phyloP scores from a whole-genome alignment of 2,329 filamentous ascomycete genomes.

The Diplodia mutila region DNA sequence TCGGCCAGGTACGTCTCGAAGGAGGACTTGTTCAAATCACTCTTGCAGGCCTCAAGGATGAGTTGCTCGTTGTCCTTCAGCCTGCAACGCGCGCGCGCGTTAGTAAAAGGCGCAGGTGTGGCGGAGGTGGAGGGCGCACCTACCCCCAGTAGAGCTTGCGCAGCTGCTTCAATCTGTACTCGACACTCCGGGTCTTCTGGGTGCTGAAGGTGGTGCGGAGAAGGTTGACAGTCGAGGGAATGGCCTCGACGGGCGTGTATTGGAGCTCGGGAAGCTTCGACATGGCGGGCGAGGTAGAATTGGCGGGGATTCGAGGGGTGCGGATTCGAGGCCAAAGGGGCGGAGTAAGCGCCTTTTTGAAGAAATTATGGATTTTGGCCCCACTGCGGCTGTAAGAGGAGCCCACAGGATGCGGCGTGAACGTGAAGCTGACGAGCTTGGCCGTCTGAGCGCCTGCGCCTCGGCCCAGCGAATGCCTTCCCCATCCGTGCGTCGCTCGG shows the following conservation, averaged over 20 bases:
- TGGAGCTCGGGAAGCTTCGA: conserved; percentile 38
- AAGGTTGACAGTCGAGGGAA: conserved; percentile 47
- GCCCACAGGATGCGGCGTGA: not conserved
- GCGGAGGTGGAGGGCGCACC: conserved; percentile 29
- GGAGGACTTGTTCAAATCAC: conserved; percentile 76
- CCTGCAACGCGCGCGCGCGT: conserved; percentile 35
- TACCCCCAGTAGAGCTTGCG: conserved; percentile 92
- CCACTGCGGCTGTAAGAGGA: not conserved
- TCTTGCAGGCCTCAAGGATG: conserved; percentile 73
- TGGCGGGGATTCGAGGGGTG: not conserved
- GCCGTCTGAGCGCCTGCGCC: not conserved
- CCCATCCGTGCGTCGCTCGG: conserved; percentile 11
- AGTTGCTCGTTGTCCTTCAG: conserved; percentile 76
- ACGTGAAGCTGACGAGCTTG: conserved; percentile 1
- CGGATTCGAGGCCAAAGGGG: not conserved
- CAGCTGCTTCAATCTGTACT: conserved; percentile 83
- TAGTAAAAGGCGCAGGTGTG: conserved; percentile 25
- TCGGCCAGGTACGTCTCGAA: conserved; percentile 78
- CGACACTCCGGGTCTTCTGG: conserved; percentile 79
- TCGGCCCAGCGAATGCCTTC: conserved; percentile 5
- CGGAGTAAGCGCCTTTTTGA: not conserved
- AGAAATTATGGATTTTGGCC: not conserved
- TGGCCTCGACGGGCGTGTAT: conserved; percentile 41
- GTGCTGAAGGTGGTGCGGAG: conserved; percentile 73
- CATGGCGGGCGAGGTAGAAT: conserved; percentile 28